Evolutionary conservation across 106 monocot genomes (phyloP), one percentile per base, ranked within the genome.

Genomic region (Acanthochlamys bracteata): DNA sequence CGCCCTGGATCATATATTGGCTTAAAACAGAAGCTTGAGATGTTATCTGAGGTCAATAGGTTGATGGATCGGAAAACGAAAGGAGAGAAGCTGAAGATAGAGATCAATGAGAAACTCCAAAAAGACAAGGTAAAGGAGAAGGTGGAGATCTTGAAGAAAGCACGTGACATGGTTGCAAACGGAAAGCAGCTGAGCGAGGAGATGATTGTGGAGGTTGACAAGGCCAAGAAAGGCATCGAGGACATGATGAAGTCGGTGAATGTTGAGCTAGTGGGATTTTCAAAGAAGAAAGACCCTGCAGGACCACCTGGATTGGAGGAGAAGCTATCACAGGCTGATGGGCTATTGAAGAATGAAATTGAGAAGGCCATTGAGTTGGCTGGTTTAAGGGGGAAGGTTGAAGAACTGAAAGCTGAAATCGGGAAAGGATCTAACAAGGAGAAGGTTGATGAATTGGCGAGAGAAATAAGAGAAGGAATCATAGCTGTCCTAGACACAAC

Each of bases 1-100:
- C 66, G 58, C 0, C 79, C 85, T 2, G 80, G 80, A 39, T 64
- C 84, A 7, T 80, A 71, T 60, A 47, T 78, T 26, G 61, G 61
- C 12, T 67, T 90, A 60, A 86, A 85, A 51, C 85, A 86, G 62
- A 90, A 86, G 67, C 77, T 83, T 61, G 56, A 80, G 39, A 78
- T 64, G 61, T 41, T 85, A 40, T 72, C 74, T 46, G 82, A 85
- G 60, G 75, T 75, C 15, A 75, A 54, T 72, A 75, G 42, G 60
- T 26, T 90, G 1, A 49, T 53, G 20, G 80, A 85, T 42, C 47
- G 39, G 14, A 77, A 14, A 53, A 59, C 25, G 6, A 90, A 90
- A 39, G 67, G 71, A n/a, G 82, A 85, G 78, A 82, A 39, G 42
- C 61, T 90, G 69, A 80, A 84, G 83, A 83, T 72, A 68, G 83